phyloP scores from a whole-genome alignment of 345 rosid genomes.

The Noccaea caerulescens region DNA sequence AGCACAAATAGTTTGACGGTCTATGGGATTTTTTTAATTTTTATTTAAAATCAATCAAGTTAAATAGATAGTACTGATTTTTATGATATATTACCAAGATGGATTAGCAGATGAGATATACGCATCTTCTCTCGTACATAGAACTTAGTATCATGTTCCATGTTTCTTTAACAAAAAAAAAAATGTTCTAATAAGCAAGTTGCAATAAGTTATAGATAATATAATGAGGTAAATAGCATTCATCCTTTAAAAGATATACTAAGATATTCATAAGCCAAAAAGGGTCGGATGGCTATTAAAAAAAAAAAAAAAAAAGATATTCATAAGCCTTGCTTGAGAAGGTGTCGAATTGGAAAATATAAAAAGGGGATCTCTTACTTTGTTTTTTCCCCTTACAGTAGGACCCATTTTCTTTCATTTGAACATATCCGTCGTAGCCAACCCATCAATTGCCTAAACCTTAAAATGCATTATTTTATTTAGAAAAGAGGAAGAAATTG shows the following conservation, averaged over 20 bases:
- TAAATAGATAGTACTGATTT: neutral
- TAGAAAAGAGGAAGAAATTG: slow-evolving; percentile 16
- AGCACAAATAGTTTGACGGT: too few relatives aligned
- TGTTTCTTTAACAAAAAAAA: too few relatives aligned
- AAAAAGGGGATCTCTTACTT: slow-evolving; percentile 25
- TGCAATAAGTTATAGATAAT: neutral
- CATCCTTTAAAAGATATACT: neutral
- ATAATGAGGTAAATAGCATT: slow-evolving; percentile 16
- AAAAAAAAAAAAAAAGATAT: too few relatives aligned
- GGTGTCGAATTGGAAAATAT: slow-evolving; percentile 35
- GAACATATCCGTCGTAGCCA: slow-evolving; percentile 34
- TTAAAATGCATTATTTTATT: slow-evolving; percentile 31
- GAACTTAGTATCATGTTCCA: slow-evolving; percentile 12
- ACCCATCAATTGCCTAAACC: slow-evolving; percentile 21
- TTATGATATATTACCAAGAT: neutral
- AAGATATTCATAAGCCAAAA: slow-evolving; percentile 4
- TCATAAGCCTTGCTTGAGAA: slow-evolving; percentile 29
- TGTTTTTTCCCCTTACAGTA: slow-evolving; percentile 11
- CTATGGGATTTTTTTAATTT: too few relatives aligned
- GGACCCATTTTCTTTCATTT: slow-evolving; percentile 36
- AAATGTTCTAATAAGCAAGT: neutral
- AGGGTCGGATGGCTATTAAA: too few relatives aligned
- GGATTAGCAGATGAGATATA: neutral
- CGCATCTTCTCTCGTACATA: neutral
- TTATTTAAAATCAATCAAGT: neutral